Evolutionary conservation across 1,139 yeast genomes (phyloP).

Genomic region (Eremothecium cymbalariae): DNA sequence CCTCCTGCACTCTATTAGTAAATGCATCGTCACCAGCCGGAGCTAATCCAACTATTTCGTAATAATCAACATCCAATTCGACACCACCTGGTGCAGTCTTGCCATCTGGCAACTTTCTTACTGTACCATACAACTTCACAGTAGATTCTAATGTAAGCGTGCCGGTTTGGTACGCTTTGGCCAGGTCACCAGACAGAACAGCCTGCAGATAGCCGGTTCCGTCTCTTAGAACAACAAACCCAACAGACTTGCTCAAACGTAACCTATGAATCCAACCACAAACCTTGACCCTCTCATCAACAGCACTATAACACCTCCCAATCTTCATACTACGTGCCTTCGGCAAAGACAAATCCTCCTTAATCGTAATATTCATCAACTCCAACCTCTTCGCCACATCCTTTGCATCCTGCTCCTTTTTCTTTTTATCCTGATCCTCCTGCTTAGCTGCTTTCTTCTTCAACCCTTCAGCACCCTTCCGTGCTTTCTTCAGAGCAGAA

Average conservation of each 20-base stretch:
- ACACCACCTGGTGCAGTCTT: conserved; percentile 97
- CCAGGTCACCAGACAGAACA: conserved; percentile 83
- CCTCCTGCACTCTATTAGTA: conserved; percentile 88
- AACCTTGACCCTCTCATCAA: conserved; percentile 57
- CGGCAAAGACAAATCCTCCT: conserved; percentile 68
- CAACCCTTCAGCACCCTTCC: conserved; percentile 88
- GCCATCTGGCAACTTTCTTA: conserved; percentile 86
- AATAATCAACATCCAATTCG: conserved; percentile 85
- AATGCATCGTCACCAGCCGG: conserved; percentile 95
- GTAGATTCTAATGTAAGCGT: conserved; percentile 87
- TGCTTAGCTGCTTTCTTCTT: conserved; percentile 85
- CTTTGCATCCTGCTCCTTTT: conserved; percentile 51
- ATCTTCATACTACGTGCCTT: conserved; percentile 62
- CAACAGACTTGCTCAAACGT: conserved; percentile 85
- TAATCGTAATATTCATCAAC: conserved; percentile 63
- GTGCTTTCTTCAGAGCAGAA: conserved; percentile 90
- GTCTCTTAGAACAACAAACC: conserved; percentile 86
- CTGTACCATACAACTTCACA: conserved; percentile 67
- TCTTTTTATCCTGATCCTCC: conserved; percentile 53
- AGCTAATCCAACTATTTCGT: conserved; percentile 81
- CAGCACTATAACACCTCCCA: conserved; percentile 43
- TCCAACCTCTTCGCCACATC: conserved; percentile 67
- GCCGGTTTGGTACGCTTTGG: conserved; percentile 77
- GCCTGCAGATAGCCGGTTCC: conserved; percentile 89
- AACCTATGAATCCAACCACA: conserved; percentile 97